Evolutionary conservation across 2,329 filamentous ascomycete species (phyloP).

Genomic region (Colletotrichum sidae): DNA sequence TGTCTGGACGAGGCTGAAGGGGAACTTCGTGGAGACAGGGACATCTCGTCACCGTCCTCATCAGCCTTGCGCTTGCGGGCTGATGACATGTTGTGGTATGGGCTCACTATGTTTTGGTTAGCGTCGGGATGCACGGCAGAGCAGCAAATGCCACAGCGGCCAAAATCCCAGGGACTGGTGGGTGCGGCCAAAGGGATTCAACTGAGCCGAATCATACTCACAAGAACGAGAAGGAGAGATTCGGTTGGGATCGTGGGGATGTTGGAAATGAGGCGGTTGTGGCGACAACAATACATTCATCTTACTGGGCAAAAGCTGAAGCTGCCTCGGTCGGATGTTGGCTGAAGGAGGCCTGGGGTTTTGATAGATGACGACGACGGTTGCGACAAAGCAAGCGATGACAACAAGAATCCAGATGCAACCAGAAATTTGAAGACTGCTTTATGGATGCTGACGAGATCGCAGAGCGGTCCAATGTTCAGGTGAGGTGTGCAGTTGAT

Average conservation of each 20-base stretch:
- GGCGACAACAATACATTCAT: constrained; percentile 74
- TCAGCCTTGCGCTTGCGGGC: constrained; percentile 88
- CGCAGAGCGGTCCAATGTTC: not conserved
- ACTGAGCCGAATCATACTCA: constrained; percentile 54
- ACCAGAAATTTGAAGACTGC: constrained; percentile 26
- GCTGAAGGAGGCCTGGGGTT: constrained; percentile 7
- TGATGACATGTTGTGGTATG: constrained; percentile 64
- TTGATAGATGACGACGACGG: constrained; percentile 35
- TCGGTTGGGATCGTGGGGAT: constrained; percentile 67
- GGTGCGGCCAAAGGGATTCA: constrained; percentile 21
- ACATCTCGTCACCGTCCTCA: constrained; percentile 89
- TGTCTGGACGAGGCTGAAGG: constrained; percentile 78
- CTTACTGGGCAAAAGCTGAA: constrained; percentile 39
- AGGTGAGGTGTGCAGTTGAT: not conserved
- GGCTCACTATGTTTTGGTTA: constrained; percentile 41
- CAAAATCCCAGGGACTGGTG: not conserved
- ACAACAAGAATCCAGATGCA: constrained; percentile 25
- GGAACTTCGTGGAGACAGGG: constrained; percentile 85
- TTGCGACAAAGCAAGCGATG: constrained; percentile 29
- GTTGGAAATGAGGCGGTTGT: constrained; percentile 69
- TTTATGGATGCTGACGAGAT: not conserved
- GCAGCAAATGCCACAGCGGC: not conserved
- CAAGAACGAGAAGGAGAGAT: constrained; percentile 66
- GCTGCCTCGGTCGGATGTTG: constrained; percentile 16
- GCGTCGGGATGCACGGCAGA: constrained; percentile 29